Conservation (phyloP, 495 filamentous ascomycete genomes). For the Aspergillus taichungensis region DNA sequence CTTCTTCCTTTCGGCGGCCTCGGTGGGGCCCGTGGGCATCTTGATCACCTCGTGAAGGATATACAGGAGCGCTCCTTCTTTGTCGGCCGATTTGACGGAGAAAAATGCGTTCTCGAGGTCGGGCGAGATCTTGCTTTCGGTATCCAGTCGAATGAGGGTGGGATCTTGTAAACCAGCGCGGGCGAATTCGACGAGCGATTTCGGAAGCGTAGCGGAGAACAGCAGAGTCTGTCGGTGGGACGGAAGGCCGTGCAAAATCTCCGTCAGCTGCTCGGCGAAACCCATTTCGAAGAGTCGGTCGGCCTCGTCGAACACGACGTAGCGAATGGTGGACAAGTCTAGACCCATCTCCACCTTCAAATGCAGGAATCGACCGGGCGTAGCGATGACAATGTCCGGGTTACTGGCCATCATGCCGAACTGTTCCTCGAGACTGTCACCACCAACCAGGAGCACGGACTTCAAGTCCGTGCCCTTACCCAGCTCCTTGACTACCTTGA, state of each 20-base stretch:
- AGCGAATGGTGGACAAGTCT: conserved; percentile 74
- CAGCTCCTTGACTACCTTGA: conserved; percentile 94
- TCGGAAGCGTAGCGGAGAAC: conserved; percentile 90
- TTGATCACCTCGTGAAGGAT: conserved; percentile 87
- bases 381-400: conserved; percentile 94
- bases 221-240: conserved; percentile 78
- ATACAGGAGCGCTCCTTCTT: conserved; percentile 84
- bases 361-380: conserved; percentile 91
- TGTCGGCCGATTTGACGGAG: conserved; percentile 80
- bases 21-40: conserved; percentile 71
- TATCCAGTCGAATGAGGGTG: conserved; percentile 75
- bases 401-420: conserved; percentile 88
- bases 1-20: conserved; percentile 32
- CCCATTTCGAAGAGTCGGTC: conserved; percentile 98
- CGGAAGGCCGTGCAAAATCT: conserved; percentile 86
- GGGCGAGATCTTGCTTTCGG: conserved; percentile 90
- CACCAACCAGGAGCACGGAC: conserved; percentile 81
- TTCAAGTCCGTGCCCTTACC: conserved; percentile 84
- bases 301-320: conserved; percentile 95
- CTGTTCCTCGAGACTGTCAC: conserved; percentile 93
- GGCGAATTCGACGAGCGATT: conserved; percentile 90
- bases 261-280: conserved; percentile 83
- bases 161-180: conserved; percentile 88
- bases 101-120: conserved; percentile 93
- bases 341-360: conserved; percentile 91